Evolutionary conservation across 2,329 filamentous ascomycete species (phyloP).

Genomic region (Fusarium nurragi): DNA sequence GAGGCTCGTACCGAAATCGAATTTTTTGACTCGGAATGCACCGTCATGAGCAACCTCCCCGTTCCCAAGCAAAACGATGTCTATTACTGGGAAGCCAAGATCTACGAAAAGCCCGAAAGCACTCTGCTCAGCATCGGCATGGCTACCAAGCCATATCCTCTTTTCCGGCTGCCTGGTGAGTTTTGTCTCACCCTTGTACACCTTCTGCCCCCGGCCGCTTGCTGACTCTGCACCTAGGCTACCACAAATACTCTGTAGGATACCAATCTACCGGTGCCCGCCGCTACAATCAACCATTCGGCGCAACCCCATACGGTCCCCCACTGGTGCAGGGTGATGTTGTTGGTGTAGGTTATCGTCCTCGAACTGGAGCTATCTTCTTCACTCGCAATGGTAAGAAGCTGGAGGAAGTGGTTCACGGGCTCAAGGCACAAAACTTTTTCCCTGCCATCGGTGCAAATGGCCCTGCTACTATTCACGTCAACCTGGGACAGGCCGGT

Average conservation of each 20-base stretch:
- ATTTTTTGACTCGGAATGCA: slow-evolving; percentile 98
- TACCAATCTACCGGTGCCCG: slow-evolving; percentile 90
- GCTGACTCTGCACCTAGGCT: slow-evolving; percentile 62
- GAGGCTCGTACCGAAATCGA: slow-evolving; percentile 97
- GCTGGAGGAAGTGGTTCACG: slow-evolving; percentile 92
- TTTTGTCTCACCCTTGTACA: slow-evolving; percentile 12
- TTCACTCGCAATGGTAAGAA: slow-evolving; percentile 99
- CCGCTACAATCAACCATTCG: slow-evolving; percentile 93
- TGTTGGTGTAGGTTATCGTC: slow-evolving; percentile 92
- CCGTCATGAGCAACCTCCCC: slow-evolving; percentile 94
- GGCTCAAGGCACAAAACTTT: slow-evolving; percentile 93
- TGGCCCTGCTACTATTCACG: slow-evolving; percentile 90
- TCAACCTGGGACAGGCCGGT: slow-evolving; percentile 97
- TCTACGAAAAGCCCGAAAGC: slow-evolving; percentile 94
- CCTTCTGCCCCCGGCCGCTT: slow-evolving; percentile 1
- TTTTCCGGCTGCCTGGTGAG: slow-evolving; percentile 92
- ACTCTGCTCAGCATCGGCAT: slow-evolving; percentile 91
- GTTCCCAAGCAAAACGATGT: slow-evolving; percentile 99
- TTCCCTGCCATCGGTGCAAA: slow-evolving; percentile 98
- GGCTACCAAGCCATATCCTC: slow-evolving; percentile 94
- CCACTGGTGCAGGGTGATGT: slow-evolving; percentile 92
- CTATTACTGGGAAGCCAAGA: slow-evolving; percentile 99
- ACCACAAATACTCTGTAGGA: slow-evolving; percentile 90
- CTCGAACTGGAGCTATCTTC: slow-evolving; percentile 93
- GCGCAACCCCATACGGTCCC: slow-evolving; percentile 80